Base-by-base conservation (phyloP, 2,329 filamentous ascomycete species). In the Trichothecium sympodiale region DNA sequence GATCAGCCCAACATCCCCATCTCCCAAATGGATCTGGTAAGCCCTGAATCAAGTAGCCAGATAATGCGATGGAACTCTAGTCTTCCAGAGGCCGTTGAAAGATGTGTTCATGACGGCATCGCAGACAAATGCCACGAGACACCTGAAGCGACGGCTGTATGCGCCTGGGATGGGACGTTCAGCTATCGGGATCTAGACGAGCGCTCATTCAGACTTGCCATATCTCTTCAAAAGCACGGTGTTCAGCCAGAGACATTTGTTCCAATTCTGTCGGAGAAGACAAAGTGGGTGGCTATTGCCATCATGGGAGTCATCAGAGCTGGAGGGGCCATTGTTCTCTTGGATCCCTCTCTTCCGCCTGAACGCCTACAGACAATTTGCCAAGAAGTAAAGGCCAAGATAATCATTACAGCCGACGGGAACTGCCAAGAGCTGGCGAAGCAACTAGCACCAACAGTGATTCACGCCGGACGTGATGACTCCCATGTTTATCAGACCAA, bases 91-190 rank as follows among this genome's bases (percentile, higher is more conserved):
- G 6, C 20, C 10, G 20, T 25, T 6, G 20, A 25, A 6, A 25
- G 20, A 10, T 25, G 20, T 25, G 20, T 25, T 25, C 20, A 25
- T 10, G 20, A 25, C 10, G 20, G 20, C 10, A 25, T 25, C 10
- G 6, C 6, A 25, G 20, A 25, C 6, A 25, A 6, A 10, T 25
- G 20, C 10, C 20, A 10, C 10, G 6, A 25, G 20, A 25, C 6
- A 6, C 20, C 20, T 6, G 20, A 25, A 10, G 20, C 20, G 20
- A 6, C 20, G 6, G 29, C 29, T 31, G 17, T 31, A 10, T 14
- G 17, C 9, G 61, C 62, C 2, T 65, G 61, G 60, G 62, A 65
- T 37, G 62, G 62, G 41, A 26, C 25, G 12, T 27, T 20, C 17
- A 34, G 12, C 13, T 34, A 34, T 34, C 17, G 10, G 9, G 33